A percentile compares a stretch with the other conserved stretches of the same genome.
These are phyloP conservation scores for Russula foetens DNA, from an alignment of 768 basidiomycete species.

Conservation along the genomic window DNA sequence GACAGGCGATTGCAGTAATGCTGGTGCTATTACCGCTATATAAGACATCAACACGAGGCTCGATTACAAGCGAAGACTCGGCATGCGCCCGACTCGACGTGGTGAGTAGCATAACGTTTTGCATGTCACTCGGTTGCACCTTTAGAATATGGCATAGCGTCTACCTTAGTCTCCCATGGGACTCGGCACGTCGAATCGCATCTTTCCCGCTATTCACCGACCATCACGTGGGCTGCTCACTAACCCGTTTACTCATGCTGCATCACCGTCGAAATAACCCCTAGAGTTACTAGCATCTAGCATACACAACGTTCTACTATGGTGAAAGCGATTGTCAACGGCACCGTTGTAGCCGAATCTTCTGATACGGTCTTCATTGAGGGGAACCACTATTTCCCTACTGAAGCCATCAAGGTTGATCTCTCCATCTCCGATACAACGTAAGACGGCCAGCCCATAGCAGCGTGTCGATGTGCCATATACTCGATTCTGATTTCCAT, in stretches of 20 bases:
- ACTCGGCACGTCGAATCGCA: background rate
- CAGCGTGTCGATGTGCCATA: background rate
- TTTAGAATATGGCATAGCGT: background rate
- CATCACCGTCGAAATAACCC: too few relatives aligned
- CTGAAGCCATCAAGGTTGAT: slow-evolving; percentile 38
- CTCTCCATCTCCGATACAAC: slow-evolving; percentile 42
- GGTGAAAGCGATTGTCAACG: slow-evolving; percentile 48
- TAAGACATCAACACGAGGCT: background rate
- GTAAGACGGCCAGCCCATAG: slow-evolving; percentile 27
- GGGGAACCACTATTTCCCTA: slow-evolving; percentile 70
- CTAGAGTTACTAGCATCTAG: background rate
- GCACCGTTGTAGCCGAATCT: slow-evolving; percentile 49
- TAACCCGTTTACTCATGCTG: background rate
- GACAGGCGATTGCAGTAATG: background rate
- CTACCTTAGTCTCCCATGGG: background rate
- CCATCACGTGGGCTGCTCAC: background rate
- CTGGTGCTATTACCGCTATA: background rate
- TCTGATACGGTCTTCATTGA: slow-evolving; percentile 50
- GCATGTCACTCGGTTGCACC: background rate
- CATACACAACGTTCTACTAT: slow-evolving; percentile 11
- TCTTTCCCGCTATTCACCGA: background rate
- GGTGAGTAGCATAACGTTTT: background rate
- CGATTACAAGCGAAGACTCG: background rate
- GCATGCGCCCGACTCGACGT: background rate
- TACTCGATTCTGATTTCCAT: background rate